Conservation (phyloP, 768 basidiomycete genomes). For the Gloeophyllum trabeum region DNA sequence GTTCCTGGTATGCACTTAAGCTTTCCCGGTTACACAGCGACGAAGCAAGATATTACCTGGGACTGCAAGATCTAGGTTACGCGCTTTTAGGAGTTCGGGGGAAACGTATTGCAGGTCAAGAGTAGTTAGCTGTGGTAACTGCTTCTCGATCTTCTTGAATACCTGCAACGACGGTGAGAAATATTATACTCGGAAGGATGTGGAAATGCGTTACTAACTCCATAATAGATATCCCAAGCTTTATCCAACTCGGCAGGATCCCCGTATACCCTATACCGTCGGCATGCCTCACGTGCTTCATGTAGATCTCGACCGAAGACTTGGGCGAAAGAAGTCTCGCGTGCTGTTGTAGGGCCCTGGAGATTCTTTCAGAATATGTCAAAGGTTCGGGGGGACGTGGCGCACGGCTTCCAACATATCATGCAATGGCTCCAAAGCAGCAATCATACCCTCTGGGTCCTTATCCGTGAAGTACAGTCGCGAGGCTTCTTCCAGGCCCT, state of each 20-base stretch:
- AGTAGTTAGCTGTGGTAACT: slow-evolving; percentile 76
- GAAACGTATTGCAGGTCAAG: slow-evolving; percentile 97
- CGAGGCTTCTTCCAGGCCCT: slow-evolving; percentile 95
- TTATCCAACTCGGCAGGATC: slow-evolving; percentile 88
- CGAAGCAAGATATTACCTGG: slow-evolving; percentile 51
- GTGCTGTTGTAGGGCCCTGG: slow-evolving; percentile 86
- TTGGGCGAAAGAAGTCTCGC: slow-evolving; percentile 92
- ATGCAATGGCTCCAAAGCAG: slow-evolving; percentile 83
- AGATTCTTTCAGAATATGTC: background rate
- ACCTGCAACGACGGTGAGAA: slow-evolving; percentile 36
- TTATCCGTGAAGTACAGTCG: slow-evolving; percentile 94
- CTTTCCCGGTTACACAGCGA: background rate
- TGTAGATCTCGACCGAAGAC: slow-evolving; percentile 87
- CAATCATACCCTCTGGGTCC: slow-evolving; percentile 96
- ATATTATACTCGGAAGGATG: background rate
- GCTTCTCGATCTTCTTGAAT: slow-evolving; percentile 94
- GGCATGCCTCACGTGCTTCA: slow-evolving; percentile 87
- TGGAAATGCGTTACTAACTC: slow-evolving; percentile 32
- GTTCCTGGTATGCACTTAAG: slow-evolving; percentile 44
- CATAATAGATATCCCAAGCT: slow-evolving; percentile 99
- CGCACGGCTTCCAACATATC: slow-evolving; percentile 79
- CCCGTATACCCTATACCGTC: slow-evolving; percentile 75
- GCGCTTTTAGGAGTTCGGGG: slow-evolving; percentile 78
- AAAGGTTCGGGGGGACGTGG: slow-evolving; percentile 2
- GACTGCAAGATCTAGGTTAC: slow-evolving; percentile 89